Evolutionary conservation across 495 filamentous ascomycete genomes (phyloP).

Genomic region (Elasticomyces elasticus): DNA sequence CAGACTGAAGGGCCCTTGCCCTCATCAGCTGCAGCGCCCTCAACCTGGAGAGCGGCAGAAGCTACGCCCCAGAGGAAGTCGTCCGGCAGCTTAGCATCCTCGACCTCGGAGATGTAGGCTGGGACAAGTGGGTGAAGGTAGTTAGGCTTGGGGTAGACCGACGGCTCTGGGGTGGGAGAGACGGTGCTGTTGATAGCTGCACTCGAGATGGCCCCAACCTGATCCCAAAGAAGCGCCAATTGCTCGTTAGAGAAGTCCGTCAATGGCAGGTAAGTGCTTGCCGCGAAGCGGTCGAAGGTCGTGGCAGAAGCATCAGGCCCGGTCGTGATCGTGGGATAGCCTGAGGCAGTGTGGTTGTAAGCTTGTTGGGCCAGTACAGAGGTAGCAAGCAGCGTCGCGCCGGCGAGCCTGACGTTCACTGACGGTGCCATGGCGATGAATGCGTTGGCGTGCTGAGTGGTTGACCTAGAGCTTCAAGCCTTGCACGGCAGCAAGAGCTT

Average conservation of each 20-base stretch:
- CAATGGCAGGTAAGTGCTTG: slow-evolving; percentile 9
- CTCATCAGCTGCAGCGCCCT: slow-evolving; percentile 28
- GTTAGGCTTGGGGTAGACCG: slow-evolving; percentile 28
- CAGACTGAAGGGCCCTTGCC: slow-evolving; percentile 28
- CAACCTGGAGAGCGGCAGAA: slow-evolving; percentile 27
- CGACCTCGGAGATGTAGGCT: slow-evolving; percentile 22
- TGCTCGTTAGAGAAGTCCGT: slow-evolving; percentile 36
- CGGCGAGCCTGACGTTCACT: background rate
- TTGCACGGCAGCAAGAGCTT: no score
- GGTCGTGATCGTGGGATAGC: background rate
- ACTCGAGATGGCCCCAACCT: slow-evolving; percentile 33
- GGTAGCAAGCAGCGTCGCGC: background rate
- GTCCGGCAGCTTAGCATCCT: slow-evolving; percentile 23
- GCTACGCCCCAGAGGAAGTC: slow-evolving; percentile 30
- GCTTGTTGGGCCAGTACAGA: background rate
- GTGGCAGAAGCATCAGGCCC: background rate
- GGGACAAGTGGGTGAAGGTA: slow-evolving; percentile 32
- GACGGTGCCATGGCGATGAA: background rate
- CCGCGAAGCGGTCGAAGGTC: slow-evolving; percentile 3
- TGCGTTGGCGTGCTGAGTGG: background rate
- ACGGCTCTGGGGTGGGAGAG: slow-evolving; percentile 37
- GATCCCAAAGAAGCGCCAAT: slow-evolving; percentile 37
- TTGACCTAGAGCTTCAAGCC: no score
- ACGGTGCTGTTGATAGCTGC: slow-evolving; percentile 37
- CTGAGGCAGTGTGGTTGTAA: background rate